These are phyloP conservation scores for Epichloe aotearoae DNA, from an alignment of 2,329 filamentous ascomycete genomes.

Conservation along the genomic window DNA sequence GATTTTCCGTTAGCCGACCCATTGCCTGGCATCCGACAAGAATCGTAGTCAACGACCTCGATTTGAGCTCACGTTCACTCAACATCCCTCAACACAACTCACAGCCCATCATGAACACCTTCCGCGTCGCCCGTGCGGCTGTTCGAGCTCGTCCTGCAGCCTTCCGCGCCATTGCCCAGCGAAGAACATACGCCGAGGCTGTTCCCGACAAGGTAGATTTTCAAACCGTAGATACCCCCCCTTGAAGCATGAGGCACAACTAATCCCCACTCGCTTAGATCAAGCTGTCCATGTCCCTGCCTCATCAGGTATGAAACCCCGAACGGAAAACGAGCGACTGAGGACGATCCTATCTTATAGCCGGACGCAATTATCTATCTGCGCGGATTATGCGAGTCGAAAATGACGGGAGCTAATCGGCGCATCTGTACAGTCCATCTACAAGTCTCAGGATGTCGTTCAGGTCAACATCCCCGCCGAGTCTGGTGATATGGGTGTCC, in stretches of 20 bases:
- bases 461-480: conserved; percentile 99
- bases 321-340: conserved; percentile 9
- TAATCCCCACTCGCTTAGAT: conserved; percentile 40
- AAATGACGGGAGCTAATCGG: conserved; percentile 31
- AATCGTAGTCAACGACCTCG: conserved; percentile 34
- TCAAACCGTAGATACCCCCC: conserved; percentile 11
- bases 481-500: conserved; percentile 97
- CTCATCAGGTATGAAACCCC: conserved; percentile 75
- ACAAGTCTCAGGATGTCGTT: conserved; percentile 57
- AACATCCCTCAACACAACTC: conserved; percentile 33
- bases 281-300: conserved; percentile 94
- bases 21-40: conserved; percentile 28
- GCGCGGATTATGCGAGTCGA: conserved; percentile 8
- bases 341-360: not conserved
- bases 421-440: conserved; percentile 48
- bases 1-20: conserved; percentile 28
- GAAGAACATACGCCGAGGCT: conserved; percentile 83
- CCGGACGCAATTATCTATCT: conserved; percentile 15
- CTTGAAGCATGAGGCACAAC: conserved; percentile 8
- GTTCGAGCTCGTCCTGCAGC: conserved; percentile 69
- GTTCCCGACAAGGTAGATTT: conserved; percentile 62
- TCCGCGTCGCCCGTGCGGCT: conserved; percentile 84
- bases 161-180: conserved; percentile 63
- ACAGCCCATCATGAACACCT: conserved; percentile 70
- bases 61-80: conserved; percentile 27